Percentiles rank a stretch among this genome's conserved stretches.
Evolutionary conservation across 2,329 filamentous ascomycete species (phyloP).

Genomic region (Sporothrix euskadiensis): DNA sequence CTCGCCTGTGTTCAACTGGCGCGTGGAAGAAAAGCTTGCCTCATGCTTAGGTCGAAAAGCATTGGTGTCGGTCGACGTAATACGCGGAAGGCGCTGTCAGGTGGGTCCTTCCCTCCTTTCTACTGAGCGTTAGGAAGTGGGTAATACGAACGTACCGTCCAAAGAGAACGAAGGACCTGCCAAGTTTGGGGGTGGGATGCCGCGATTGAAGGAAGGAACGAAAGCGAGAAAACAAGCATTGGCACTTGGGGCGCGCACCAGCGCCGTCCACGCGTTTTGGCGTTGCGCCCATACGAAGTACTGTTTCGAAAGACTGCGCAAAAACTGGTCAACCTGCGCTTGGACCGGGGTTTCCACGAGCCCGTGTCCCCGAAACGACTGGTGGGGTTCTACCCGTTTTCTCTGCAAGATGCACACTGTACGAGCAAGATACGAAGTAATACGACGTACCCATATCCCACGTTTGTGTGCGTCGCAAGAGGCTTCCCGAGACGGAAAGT

Average conservation of each 20-base stretch:
- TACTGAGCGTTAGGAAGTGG: not conserved
- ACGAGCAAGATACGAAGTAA: not conserved
- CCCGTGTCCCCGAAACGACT: conserved; percentile 4
- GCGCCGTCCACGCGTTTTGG: not conserved
- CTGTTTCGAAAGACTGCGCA: not conserved
- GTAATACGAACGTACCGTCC: not conserved
- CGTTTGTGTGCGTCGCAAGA: not conserved
- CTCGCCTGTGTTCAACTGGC: not conserved
- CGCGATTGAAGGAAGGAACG: not conserved
- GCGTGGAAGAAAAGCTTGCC: conserved; percentile 6
- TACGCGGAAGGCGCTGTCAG: conserved; percentile 7
- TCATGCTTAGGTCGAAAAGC: not conserved
- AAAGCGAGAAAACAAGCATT: not conserved
- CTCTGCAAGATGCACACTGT: not conserved
- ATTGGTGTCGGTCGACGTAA: not conserved
- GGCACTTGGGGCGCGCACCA: not conserved
- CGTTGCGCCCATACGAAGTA: not conserved
- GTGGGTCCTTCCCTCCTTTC: conserved; percentile 4
- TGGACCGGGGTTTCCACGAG: not conserved
- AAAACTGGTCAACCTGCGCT: not conserved
- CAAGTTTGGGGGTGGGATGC: not conserved
- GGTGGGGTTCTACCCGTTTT: not conserved
- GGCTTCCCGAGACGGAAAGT: not conserved
- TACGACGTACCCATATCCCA: not conserved
- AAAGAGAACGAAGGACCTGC: not conserved